Conservation (phyloP, 805 yeast species). For the Teunomyces lycoperdinae region DNA sequence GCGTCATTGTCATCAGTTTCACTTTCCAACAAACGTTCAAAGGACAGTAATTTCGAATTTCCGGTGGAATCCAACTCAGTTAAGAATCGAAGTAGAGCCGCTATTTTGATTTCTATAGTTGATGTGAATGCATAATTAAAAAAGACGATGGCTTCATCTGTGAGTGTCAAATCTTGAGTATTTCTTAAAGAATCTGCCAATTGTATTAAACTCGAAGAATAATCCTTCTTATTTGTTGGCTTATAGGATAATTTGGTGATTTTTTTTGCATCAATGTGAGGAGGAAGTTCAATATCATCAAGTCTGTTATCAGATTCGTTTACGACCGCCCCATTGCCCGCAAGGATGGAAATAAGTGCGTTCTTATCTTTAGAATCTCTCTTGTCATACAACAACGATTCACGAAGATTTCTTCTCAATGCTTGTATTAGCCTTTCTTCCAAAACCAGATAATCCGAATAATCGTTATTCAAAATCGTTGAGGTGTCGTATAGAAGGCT, state of each 20-base stretch:
- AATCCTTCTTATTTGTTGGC: slow-evolving; percentile 4
- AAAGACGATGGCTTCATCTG: slow-evolving; percentile 5
- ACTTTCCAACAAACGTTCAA: slow-evolving; percentile 16
- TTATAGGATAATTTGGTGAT: slow-evolving; percentile 15
- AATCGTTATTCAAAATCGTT: background rate
- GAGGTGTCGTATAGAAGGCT: slow-evolving; percentile 16
- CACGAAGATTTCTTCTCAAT: slow-evolving; percentile 16
- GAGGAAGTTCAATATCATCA: slow-evolving; percentile 37
- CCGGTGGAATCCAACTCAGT: background rate
- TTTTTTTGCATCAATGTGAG: slow-evolving; percentile 32
- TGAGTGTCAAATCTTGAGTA: background rate
- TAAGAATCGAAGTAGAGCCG: slow-evolving; percentile 4
- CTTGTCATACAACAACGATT: slow-evolving; percentile 8
- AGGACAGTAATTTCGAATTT: slow-evolving; percentile 4
- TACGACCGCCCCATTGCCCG: background rate
- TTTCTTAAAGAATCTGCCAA: slow-evolving; percentile 12
- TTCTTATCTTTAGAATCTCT: slow-evolving; percentile 7
- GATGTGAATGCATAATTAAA: slow-evolving; percentile 17
- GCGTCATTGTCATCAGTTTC: background rate
- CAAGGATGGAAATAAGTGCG: slow-evolving; percentile 11
- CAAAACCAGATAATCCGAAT: background rate
- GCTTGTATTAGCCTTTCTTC: slow-evolving; percentile 9
- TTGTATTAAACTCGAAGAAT: slow-evolving; percentile 14
- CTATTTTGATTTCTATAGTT: slow-evolving; percentile 19
- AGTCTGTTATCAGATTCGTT: slow-evolving; percentile 18